These are phyloP conservation scores for Pseudocercospora eumusae DNA, from an alignment of 2,329 filamentous ascomycete genomes.

Conservation along the genomic window DNA sequence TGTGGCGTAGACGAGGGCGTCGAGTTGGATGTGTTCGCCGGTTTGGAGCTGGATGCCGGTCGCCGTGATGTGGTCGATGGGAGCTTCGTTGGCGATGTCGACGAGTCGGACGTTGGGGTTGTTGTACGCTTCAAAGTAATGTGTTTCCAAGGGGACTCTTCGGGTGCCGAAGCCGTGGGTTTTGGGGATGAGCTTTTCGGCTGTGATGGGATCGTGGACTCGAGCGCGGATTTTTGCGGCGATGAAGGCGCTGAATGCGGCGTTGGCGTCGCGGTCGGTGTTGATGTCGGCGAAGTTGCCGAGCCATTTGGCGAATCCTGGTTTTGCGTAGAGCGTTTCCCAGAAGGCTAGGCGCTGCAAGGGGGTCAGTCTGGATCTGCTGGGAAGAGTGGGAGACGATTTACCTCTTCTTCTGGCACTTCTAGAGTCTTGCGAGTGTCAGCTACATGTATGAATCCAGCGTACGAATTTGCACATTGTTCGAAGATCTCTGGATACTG, in stretches of 20 bases:
- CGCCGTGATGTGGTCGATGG: slow-evolving; percentile 46
- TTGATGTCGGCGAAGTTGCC: slow-evolving; percentile 46
- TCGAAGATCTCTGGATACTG: slow-evolving; percentile 36
- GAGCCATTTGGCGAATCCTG: slow-evolving; percentile 45
- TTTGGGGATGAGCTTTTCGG: slow-evolving; percentile 58
- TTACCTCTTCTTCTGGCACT: slow-evolving; percentile 41
- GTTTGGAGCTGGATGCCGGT: slow-evolving; percentile 46
- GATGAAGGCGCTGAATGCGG: slow-evolving; percentile 49
- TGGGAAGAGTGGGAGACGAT: not conserved
- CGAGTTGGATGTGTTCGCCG: slow-evolving; percentile 43
- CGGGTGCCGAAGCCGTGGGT: slow-evolving; percentile 40
- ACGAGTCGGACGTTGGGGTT: slow-evolving; percentile 51
- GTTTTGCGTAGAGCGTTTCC: slow-evolving; percentile 43
- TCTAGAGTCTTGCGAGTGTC: slow-evolving; percentile 50
- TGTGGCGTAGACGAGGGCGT: slow-evolving; percentile 44
- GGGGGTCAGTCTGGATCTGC: not conserved
- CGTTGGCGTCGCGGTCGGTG: slow-evolving; percentile 41
- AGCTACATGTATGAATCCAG: slow-evolving; percentile 39
- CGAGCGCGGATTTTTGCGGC: slow-evolving; percentile 47
- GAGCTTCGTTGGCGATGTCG: slow-evolving; percentile 46
- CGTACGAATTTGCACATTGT: slow-evolving; percentile 42
- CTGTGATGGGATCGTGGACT: slow-evolving; percentile 46
- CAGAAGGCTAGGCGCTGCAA: slow-evolving; percentile 44
- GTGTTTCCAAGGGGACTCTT: slow-evolving; percentile 46
- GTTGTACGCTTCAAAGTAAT: slow-evolving; percentile 55